phyloP scores from a whole-genome alignment of 2,329 filamentous ascomycete genomes.

The Nemania serpens region DNA sequence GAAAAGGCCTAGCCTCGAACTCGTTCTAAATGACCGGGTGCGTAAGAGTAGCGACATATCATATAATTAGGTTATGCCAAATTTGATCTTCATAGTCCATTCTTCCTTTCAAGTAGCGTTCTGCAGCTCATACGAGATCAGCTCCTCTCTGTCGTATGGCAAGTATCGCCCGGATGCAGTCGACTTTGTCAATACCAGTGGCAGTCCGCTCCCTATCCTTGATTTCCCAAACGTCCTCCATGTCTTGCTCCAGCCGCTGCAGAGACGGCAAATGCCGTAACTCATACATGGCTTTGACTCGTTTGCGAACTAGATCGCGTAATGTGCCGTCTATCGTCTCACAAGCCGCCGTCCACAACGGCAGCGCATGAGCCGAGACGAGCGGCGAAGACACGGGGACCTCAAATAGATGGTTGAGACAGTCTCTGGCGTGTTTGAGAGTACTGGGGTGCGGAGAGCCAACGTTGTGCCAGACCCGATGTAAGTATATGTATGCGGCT shows the following conservation, averaged over 20 bases:
- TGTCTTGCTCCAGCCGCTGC: slow-evolving; percentile 36
- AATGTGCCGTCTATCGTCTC: slow-evolving; percentile 36
- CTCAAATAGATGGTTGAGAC: slow-evolving; percentile 35
- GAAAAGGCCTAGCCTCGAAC: no score
- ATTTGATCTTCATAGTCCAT: no score
- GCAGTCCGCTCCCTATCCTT: slow-evolving; percentile 37
- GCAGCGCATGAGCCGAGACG: slow-evolving; percentile 40
- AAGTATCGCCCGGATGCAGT: slow-evolving; percentile 39
- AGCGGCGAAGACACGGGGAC: slow-evolving; percentile 39
- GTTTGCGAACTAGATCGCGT: slow-evolving; percentile 34
- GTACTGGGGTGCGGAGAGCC: slow-evolving; percentile 30
- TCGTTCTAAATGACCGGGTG: no score
- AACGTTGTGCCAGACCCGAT: slow-evolving; percentile 38
- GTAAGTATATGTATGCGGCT: slow-evolving; percentile 41
- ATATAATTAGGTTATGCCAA: no score
- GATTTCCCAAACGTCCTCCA: slow-evolving; percentile 39
- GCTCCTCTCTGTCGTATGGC: slow-evolving; percentile 33
- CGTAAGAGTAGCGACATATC: no score
- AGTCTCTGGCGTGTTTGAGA: slow-evolving; percentile 33
- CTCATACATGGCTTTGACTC: slow-evolving; percentile 39
- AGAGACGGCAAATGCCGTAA: slow-evolving; percentile 39
- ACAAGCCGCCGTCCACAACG: slow-evolving; percentile 42
- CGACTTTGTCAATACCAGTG: slow-evolving; percentile 40
- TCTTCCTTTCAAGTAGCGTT: no score
- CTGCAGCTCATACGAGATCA: slow-evolving; percentile 18